A percentile compares a stretch with the other conserved stretches of the same genome.
Evolutionary conservation across 352 stramenopile species (phyloP).

Genomic region (Globisporangium sylvaticum): DNA sequence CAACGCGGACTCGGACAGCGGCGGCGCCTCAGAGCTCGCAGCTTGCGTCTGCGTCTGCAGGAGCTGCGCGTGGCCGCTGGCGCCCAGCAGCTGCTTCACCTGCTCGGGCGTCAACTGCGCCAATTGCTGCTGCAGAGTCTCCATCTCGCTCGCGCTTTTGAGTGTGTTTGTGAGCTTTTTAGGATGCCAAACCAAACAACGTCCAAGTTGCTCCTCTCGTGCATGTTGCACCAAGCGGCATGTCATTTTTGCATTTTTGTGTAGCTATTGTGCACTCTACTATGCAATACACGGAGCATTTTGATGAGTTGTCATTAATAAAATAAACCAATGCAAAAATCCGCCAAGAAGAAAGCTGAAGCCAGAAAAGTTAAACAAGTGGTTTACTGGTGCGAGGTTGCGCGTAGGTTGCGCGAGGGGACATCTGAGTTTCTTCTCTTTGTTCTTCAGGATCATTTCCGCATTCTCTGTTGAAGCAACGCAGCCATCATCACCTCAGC

Average conservation of each 20-base stretch:
- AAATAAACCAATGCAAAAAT: too few species aligned
- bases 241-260: neutral
- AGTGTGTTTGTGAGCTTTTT: neutral
- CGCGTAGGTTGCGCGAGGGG: conserved; percentile 25
- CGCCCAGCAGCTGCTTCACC: conserved; percentile 24
- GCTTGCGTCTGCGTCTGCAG: conserved; percentile 7
- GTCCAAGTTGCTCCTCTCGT: neutral
- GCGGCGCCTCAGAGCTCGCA: neutral
- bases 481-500: neutral
- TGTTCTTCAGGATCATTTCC: conserved; percentile 10
- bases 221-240: neutral
- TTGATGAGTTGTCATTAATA: too few species aligned
- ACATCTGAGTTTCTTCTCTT: conserved; percentile 10
- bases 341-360: too few species aligned
- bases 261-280: too few species aligned
- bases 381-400: conserved; percentile 6
- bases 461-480: conserved; percentile 3
- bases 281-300: too few species aligned
- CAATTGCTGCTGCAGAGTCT: conserved; percentile 28
- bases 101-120: conserved; percentile 26
- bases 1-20: neutral
- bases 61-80: conserved; percentile 32
- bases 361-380: neutral
- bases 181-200: neutral
- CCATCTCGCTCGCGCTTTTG: conserved; percentile 15